Percentiles rank a stretch among this genome's conserved stretches.
Conservation (phyloP, 768 basidiomycete genomes). For the Gyrodon lividus region DNA sequence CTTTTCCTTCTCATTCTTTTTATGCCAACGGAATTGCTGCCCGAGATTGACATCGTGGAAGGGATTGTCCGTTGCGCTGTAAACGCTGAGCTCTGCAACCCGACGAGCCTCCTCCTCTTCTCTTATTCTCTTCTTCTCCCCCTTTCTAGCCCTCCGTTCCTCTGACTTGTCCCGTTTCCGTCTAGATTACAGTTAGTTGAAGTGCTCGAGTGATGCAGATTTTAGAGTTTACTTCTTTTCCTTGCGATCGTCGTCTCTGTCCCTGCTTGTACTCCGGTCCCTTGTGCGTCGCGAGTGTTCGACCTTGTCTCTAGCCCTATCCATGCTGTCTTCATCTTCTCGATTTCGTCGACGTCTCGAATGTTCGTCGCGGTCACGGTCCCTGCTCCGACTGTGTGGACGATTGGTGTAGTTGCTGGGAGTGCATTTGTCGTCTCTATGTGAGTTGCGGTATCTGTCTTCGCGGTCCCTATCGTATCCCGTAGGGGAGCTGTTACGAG, state of each 20-base stretch:
- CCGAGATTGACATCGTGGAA: conserved; percentile 97
- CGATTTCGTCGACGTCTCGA: conserved; percentile 32
- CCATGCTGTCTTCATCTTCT: conserved; percentile 30
- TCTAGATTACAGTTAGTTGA: conserved; percentile 38
- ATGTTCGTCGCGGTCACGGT: conserved; percentile 24
- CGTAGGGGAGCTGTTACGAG: conserved; percentile 43
- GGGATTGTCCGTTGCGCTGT: conserved; percentile 95
- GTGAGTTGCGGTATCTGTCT: conserved; percentile 35
- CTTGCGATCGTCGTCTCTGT: conserved; percentile 34
- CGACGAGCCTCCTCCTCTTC: conserved; percentile 91
- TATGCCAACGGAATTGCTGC: conserved; percentile 98
- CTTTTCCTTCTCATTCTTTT: conserved; percentile 95
- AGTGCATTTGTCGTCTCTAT: conserved; percentile 32
- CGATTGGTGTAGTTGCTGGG: conserved; percentile 31
- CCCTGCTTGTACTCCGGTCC: conserved; percentile 19
- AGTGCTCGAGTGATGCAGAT: not conserved
- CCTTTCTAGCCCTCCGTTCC: conserved; percentile 80
- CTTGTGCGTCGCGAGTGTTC: conserved; percentile 30
- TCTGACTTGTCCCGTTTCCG: conserved; percentile 86
- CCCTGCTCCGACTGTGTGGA: conserved; percentile 32
- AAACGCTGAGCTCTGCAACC: conserved; percentile 93
- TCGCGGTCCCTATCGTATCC: conserved; percentile 23
- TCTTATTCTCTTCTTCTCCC: conserved; percentile 78
- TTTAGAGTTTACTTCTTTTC: conserved; percentile 46
- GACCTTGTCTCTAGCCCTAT: conserved; percentile 25